phyloP scores from a whole-genome alignment of 768 basidiomycete species.

The Lactarius psammicola region DNA sequence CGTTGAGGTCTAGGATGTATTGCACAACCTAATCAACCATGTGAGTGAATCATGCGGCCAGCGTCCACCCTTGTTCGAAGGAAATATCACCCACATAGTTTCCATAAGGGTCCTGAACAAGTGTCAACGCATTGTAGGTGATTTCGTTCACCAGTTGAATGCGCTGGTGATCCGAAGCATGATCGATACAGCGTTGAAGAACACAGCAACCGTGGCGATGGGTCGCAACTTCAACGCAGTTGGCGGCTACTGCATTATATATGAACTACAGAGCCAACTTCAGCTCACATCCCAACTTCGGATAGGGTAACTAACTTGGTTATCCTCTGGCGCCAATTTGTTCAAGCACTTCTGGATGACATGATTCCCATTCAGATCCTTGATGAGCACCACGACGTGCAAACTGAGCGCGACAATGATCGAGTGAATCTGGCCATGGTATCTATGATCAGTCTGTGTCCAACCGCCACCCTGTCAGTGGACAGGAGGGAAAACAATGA shows the following conservation, averaged over 20 bases:
- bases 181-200: slow-evolving; percentile 95
- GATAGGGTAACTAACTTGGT: slow-evolving; percentile 60
- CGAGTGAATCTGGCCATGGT: slow-evolving; percentile 89
- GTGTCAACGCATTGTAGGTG: slow-evolving; percentile 94
- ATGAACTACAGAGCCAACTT: slow-evolving; percentile 65
- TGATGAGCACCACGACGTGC: slow-evolving; percentile 98
- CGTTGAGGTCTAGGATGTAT: slow-evolving; percentile 97
- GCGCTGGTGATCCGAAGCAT: slow-evolving; percentile 93
- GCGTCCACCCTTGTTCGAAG: background rate
- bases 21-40: slow-evolving; percentile 72
- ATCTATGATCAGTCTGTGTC: slow-evolving; percentile 74
- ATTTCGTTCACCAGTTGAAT: slow-evolving; percentile 98
- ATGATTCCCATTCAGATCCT: slow-evolving; percentile 95
- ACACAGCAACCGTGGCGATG: slow-evolving; percentile 99
- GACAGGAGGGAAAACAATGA: slow-evolving; percentile 39
- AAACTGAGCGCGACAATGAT: slow-evolving; percentile 96
- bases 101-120: slow-evolving; percentile 96
- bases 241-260: slow-evolving; percentile 97
- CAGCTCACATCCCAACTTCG: background rate
- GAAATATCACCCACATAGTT: slow-evolving; percentile 64
- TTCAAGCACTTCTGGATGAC: slow-evolving; percentile 99
- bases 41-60: slow-evolving; percentile 3
- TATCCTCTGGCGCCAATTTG: slow-evolving; percentile 96
- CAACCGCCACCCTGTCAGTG: slow-evolving; percentile 48
- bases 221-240: slow-evolving; percentile 98